Percentiles rank a stretch among this genome's conserved stretches.
Evolutionary conservation across 2,329 filamentous ascomycete species (phyloP).

Genomic region (Neonectria coccinea): DNA sequence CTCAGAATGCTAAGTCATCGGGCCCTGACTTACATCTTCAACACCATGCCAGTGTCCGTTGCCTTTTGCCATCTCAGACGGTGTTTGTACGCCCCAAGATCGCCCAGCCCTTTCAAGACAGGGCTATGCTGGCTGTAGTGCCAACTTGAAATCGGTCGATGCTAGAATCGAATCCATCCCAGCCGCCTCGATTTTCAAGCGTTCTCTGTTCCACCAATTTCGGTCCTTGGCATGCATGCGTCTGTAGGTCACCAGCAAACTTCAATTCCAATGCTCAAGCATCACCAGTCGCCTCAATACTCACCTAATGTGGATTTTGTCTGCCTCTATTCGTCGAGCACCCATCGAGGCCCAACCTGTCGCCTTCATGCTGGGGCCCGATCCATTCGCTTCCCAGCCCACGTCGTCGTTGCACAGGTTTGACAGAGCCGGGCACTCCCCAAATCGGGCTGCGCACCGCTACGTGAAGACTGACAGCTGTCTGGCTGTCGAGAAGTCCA

Average conservation of each 20-base stretch:
- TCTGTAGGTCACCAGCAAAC: not conserved
- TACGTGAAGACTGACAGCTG: constrained; percentile 32
- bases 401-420: constrained; percentile 36
- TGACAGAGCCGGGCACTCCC: constrained; percentile 31
- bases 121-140: constrained; percentile 6
- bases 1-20: not conserved
- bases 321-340: not conserved
- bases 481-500: constrained; percentile 27
- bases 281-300: not conserved
- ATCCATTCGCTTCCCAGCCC: constrained; percentile 27
- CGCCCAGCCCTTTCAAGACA: constrained; percentile 2
- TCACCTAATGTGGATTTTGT: not conserved
- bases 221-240: constrained; percentile 3
- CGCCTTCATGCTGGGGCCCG: constrained; percentile 6
- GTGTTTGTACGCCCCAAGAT: constrained; percentile 17
- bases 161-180: constrained; percentile 7
- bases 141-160: constrained; percentile 9
- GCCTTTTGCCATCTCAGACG: constrained; percentile 3
- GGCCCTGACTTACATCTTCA: constrained; percentile 9
- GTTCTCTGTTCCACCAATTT: constrained; percentile 10
- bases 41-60: constrained; percentile 14
- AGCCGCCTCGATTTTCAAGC: not conserved
- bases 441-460: constrained; percentile 30
- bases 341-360: not conserved
- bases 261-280: not conserved